Evolutionary conservation across 1,139 yeast genomes (phyloP), one percentile per base, ranked within the genome.

Genomic region (Sugiyamaella neomexicana): DNA sequence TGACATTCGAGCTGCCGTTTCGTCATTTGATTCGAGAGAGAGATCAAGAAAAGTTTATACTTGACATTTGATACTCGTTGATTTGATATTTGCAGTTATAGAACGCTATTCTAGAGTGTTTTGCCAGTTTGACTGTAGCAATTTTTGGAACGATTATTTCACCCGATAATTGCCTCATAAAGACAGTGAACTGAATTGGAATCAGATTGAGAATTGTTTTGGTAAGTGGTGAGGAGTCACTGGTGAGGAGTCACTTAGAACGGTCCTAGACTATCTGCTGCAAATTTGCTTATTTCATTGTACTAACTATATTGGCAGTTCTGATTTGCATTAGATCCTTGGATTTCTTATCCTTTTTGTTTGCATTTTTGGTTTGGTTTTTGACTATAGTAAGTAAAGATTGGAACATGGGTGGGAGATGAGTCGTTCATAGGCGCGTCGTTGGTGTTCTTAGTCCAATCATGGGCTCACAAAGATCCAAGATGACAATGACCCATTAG

Each of bases 231-330:
- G 36, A 31, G 36, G 36, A 3, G 8, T 2, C 36, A 31, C 36
- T 31, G 36, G 13, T 10, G 36, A 31, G 36, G 36, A 3, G 8
- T 2, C 36, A 31, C 36, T n/a, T n/a, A n/a, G n/a, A n/a, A n/a
- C n/a, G n/a, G n/a, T n/a, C n/a, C n/a, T n/a, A n/a, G n/a, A 20
- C 25, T 20, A 5, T 20, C 25, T 20, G 25, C 25, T 20, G 25
- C 25, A 5, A 20, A 20, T 20, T 20, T 20, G 5, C 25, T 20
- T 20, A 12, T 17, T 3, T 5, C 25, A 39, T 6, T 17, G 10
- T 39, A 39, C 42, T 39, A 39, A 40, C 44, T 40, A 40, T 25
- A 40, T n/a, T n/a, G n/a, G 44, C 23, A 29, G n/a, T 9, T 27
- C 17, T 27, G 12, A 25, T 10, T 40, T 13, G 32, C 32, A 17